Evolutionary conservation across 768 basidiomycete genomes (phyloP), one percentile per base, ranked within the genome.

Genomic region (Macrolepiota albuminosa): DNA sequence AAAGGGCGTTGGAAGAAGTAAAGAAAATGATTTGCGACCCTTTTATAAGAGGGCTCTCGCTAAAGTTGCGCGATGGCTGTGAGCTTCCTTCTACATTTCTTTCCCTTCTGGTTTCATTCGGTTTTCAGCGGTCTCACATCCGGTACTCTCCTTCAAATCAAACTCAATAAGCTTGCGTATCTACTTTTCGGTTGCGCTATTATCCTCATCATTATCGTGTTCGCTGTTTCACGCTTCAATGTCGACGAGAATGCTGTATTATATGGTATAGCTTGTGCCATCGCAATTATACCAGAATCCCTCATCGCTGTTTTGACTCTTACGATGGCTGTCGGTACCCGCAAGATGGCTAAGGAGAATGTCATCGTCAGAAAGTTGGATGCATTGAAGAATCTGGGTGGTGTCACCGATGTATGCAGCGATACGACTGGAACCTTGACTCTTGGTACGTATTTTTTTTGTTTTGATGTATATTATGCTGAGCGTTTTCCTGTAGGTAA

Each of bases 351-450:
- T n/a, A n/a, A n/a, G n/a, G n/a, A n/a, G n/a, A n/a, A n/a, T n/a
- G n/a, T 86, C 37, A 80, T 88, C 58, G 84, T 86, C 16, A 77
- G 84, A 37, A 79, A 83, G 56, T 78, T 88, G 61, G 84, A 86
- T 63, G 84, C 85, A 14, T 75, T 87, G 61, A 84, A 87, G 66
- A 84, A 80, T 53, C 67, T 88, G 43, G 83, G 84, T 11, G 82
- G 79, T 9, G 84, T 87, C 8, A 75, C 73, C 4, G 73, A 77
- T 64, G 73, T 78, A 42, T 87, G 85, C 67, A 84, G 83, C 26
- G 86, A 88, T 69, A 87, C 87, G 69, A 88, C 86, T 0, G 86
- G 86, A 29, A 88, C 86, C 16, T 68, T 84, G 34, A 83, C 82
- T 2, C 69, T 76, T 1, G 73, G 73, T 70, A 31, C 51, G 64